These are phyloP conservation scores for Erigeron philadelphicus DNA, from an alignment of 140 eudicot genomes.

Conservation along the genomic window DNA sequence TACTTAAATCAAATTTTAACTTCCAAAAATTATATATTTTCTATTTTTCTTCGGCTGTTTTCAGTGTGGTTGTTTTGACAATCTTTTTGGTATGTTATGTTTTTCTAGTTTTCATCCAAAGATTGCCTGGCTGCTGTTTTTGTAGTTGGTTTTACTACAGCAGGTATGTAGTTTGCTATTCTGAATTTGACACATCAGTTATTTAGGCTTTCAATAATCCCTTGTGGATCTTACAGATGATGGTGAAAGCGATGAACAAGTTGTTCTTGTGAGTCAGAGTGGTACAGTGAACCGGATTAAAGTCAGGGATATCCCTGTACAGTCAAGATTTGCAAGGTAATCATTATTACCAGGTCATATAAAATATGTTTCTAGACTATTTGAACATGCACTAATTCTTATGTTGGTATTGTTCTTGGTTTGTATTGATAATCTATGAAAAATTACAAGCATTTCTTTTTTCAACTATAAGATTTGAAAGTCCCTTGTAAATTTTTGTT, in stretches of 20 bases:
- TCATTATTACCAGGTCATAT: not conserved
- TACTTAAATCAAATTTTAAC: conserved; percentile 3
- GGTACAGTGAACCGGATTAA: conserved; percentile 88
- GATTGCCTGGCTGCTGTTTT: conserved; percentile 88
- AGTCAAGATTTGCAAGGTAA: conserved; percentile 84
- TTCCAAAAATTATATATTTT: not conserved
- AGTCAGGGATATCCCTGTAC: conserved; percentile 81
- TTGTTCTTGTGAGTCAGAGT: conserved; percentile 93
- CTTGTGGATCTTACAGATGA: conserved; percentile 48
- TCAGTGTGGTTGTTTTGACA: conserved; percentile 1
- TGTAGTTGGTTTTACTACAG: conserved; percentile 78
- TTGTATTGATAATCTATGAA: not conserved
- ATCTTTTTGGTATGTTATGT: conserved; percentile 3
- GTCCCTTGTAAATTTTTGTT: too few relatives aligned
- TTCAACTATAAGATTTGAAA: too few relatives aligned
- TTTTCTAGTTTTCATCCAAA: conserved; percentile 57
- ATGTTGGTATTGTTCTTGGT: not conserved
- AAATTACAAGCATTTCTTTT: not conserved
- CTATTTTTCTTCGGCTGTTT: not conserved
- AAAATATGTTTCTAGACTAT: not conserved
- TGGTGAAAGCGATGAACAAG: conserved; percentile 96
- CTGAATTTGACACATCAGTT: not conserved
- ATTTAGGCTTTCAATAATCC: not conserved
- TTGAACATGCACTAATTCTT: not conserved
- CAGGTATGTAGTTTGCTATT: conserved; percentile 47